Base-by-base conservation (phyloP, 768 basidiomycete species). In the Phaeolepiota aurea region DNA sequence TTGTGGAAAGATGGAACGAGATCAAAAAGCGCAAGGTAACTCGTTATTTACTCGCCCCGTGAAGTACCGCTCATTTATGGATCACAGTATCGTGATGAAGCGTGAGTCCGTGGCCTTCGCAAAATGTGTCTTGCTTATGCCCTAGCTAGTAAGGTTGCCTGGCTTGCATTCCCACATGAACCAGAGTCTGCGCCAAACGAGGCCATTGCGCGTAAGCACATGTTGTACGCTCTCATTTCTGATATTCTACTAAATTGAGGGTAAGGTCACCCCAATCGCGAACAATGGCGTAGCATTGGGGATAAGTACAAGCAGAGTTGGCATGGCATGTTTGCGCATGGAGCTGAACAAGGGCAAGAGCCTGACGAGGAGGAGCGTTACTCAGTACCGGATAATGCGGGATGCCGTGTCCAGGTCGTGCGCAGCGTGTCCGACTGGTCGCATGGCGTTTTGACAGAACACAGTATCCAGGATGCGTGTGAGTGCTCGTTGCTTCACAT, bases 381-480 rank as follows among this genome's bases (percentile, higher is more conserved):
- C 44, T 47, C 60, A 2, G 61, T 56, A 12, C 71, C 69, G 0
- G 39, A 49, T 18, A 65, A 72, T 20, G 74, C 74, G 1, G 69
- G 68, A 5, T 83, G 82, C 53, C 66, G 66, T 22, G 82, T 90
- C 13, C 90, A 97, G 65, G 89, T 75, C 12, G 72, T 89, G 32
- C 76, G 94, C 40, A 88, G 85, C 45, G 86, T 92, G 15, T 79
- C 72, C 1, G 94, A 97, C 61, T 99, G 94, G 94, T 87, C 82
- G 52, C 88, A 91, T 51, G 94, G 93, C 2, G 86, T 92, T 23
- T 67, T 93, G 48, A 83, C 77, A 3, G 94, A 97, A 59, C 76
- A 79, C 44, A 91, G 87, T 58, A 90, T 98, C 44, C 93, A 96
- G 62, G 85, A 90, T 50, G 93, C 94, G 35, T 91, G 87, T 88